Percentiles rank a stretch among this genome's conserved stretches.
Evolutionary conservation across 805 yeast genomes (phyloP).

Genomic region (Groenewaldozyma salmanticensis): DNA sequence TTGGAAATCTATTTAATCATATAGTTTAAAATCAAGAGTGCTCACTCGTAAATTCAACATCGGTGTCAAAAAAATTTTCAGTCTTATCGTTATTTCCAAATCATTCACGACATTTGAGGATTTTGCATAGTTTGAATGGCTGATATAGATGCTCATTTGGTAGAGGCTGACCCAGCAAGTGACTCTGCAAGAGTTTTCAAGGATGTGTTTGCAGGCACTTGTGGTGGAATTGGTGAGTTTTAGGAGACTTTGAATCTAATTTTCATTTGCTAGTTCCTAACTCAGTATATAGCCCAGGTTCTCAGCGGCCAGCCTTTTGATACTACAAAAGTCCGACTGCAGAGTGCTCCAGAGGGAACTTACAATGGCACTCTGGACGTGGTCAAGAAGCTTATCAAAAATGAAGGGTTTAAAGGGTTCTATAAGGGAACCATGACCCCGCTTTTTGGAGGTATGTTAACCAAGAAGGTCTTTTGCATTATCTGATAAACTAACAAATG

Average conservation of each 20-base stretch:
- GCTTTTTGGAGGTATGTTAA: slow-evolving; percentile 75
- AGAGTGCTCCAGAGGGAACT: slow-evolving; percentile 72
- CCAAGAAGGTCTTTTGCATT: too few species aligned
- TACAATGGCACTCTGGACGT: slow-evolving; percentile 71
- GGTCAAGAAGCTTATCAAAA: slow-evolving; percentile 53
- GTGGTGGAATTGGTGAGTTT: slow-evolving; percentile 64
- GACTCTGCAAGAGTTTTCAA: slow-evolving; percentile 42
- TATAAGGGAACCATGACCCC: slow-evolving; percentile 95
- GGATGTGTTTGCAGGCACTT: slow-evolving; percentile 83
- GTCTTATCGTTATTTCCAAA: too few species aligned
- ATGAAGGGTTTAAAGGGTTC: slow-evolving; percentile 81
- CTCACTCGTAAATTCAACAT: too few species aligned
- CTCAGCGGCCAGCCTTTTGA: slow-evolving; percentile 95
- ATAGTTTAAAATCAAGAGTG: too few species aligned
- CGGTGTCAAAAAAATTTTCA: too few species aligned
- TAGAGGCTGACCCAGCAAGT: slow-evolving; percentile 15
- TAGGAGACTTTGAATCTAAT: slow-evolving; percentile 11
- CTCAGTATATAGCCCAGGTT: slow-evolving; percentile 58
- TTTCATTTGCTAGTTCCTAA: neutral
- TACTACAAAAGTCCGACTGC: slow-evolving; percentile 86
- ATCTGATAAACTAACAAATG: too few species aligned
- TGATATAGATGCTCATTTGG: slow-evolving; percentile 18
- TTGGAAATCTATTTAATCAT: too few species aligned
- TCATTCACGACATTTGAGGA: too few species aligned
- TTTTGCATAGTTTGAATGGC: too few species aligned